phyloP scores from a whole-genome alignment of 129 eudicot genomes.

The Saussurea involucrata region DNA sequence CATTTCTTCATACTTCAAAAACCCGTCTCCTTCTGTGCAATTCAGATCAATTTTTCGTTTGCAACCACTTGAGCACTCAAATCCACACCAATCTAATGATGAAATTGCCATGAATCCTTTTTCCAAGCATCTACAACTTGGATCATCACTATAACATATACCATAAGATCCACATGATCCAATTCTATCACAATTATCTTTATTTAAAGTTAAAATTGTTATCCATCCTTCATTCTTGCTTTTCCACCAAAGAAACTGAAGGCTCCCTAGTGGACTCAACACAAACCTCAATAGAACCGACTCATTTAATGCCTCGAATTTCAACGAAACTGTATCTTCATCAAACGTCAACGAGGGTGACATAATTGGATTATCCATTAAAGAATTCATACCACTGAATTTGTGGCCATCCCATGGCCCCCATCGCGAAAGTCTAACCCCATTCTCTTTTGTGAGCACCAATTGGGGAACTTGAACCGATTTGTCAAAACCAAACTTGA shows the following conservation, averaged over 20 bases:
- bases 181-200: conserved; percentile 49
- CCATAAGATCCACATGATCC: conserved; percentile 59
- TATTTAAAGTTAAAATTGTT: conserved; percentile 33
- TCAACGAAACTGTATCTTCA: conserved; percentile 26
- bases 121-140: conserved; percentile 48
- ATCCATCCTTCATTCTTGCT: conserved; percentile 30
- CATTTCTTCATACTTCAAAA: conserved; percentile 42
- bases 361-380: conserved; percentile 32
- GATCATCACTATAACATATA: conserved; percentile 39
- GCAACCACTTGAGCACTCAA: conserved; percentile 52
- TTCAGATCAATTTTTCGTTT: conserved; percentile 26
- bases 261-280: conserved; percentile 35
- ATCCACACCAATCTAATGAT: conserved; percentile 38
- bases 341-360: conserved; percentile 15
- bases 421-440: conserved; percentile 35
- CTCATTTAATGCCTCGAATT: conserved; percentile 21
- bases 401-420: conserved; percentile 56
- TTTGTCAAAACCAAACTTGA: conserved; percentile 28
- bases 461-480: conserved; percentile 38
- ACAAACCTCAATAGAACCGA: conserved; percentile 33
- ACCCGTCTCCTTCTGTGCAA: conserved; percentile 47
- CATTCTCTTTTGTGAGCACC: conserved; percentile 26
- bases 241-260: conserved; percentile 44
- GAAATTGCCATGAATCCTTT: conserved; percentile 46
- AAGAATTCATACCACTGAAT: conserved; percentile 38